Base-by-base conservation (phyloP, 176 grass and related monocot genomes). In the Oryza rufipogon region DNA sequence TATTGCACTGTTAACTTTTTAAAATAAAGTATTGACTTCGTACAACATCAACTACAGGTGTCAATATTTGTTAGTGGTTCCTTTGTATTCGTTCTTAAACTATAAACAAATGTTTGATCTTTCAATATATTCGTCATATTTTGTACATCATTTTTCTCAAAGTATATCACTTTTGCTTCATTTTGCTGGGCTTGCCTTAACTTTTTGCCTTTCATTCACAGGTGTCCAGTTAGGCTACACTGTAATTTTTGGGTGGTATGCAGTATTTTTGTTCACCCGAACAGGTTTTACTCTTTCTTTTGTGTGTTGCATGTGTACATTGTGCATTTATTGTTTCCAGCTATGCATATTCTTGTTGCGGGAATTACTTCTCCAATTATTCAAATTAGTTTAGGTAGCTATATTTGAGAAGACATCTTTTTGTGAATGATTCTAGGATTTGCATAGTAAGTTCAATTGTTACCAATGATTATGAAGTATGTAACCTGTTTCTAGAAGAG, bases 191-290 rank as follows among this genome's bases (percentile, higher is more conserved):
- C 42, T 80, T 76, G 14, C 61, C 47, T 73, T 81, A 11, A 79
- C 78, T 64, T 45, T 0, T 51, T 78, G 5, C 39, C 23, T 81
- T 75, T 60, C 11, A n/a, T 84, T 83, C 9, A 70, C 89, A 98
- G 92, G 96, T 75, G 12, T 98, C 68, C 96, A 98, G 70, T 83
- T 98, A 89, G 89, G 96, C 66, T 98, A 98, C 87, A 98, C 96
- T 64, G 83, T 98, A 65, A 84, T 92, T 68, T 98, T 98, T 86
- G 96, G 96, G 72, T 98, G 96, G 96, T 98, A 95, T 61, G 93
- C 93, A 49, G 79, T 93, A 78, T 98, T 98, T 92, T 83, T 98
- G 36, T 98, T 95, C 83, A 93, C 92, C 65, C 87, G 93, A 69
- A 98, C 96, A 93, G 96, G 96, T 98, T 9, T 75, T 8, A 30